phyloP scores from a whole-genome alignment of 371 early-diverging fungal species.

The Apophysomyces sp. region DNA sequence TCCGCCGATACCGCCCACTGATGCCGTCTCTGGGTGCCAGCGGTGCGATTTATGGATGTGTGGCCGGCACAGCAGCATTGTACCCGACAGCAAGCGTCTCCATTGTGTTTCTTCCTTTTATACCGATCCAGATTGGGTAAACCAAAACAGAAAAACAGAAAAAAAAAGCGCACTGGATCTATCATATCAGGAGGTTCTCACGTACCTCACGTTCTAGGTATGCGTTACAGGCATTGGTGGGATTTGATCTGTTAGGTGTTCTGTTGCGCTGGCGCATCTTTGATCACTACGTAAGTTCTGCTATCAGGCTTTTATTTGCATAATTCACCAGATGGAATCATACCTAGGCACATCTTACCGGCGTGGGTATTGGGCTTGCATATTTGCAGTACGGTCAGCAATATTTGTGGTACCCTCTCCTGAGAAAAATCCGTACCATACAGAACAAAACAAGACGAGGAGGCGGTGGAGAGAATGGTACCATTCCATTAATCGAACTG shows the following conservation, averaged over 20 bases:
- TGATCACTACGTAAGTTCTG: constrained; percentile 65
- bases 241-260: constrained; percentile 62
- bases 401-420: constrained; percentile 49
- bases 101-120: constrained; percentile 73
- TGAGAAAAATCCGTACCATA: constrained; percentile 22
- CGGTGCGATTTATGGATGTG: constrained; percentile 73
- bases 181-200: neutral
- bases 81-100: constrained; percentile 63
- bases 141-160: neutral
- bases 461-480: constrained; percentile 8
- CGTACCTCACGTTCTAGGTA: constrained; percentile 14
- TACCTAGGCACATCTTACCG: constrained; percentile 64
- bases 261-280: constrained; percentile 59
- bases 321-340: neutral
- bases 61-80: constrained; percentile 56
- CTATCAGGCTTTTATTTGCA: neutral
- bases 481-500: neutral
- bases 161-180: neutral
- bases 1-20: constrained; percentile 45
- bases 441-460: constrained; percentile 5
- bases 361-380: constrained; percentile 52
- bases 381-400: constrained; percentile 53
- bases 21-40: constrained; percentile 76
- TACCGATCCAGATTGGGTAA: constrained; percentile 65
- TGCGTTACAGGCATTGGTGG: constrained; percentile 60